Percentiles rank a stretch among this genome's conserved stretches.
Evolutionary conservation across 2,329 filamentous ascomycete species (phyloP).

Genomic region (Ophiostoma ulmi): DNA sequence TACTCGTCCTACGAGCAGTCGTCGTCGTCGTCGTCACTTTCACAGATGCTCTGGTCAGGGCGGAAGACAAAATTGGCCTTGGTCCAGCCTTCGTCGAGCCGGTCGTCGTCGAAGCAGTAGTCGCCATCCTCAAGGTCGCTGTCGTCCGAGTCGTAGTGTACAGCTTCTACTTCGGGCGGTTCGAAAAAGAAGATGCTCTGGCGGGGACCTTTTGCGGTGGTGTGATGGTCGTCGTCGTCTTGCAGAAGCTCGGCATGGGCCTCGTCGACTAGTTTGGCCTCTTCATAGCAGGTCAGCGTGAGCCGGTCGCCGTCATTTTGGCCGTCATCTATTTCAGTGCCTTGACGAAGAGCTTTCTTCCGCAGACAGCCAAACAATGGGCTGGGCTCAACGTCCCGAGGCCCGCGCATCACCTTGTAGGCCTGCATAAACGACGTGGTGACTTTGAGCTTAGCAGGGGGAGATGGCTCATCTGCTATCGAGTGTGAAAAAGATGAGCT

Average conservation of each 20-base stretch:
- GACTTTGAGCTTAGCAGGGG: slow-evolving; percentile 19
- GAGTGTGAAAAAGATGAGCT: neutral
- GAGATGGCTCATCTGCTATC: neutral
- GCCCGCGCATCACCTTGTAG: slow-evolving; percentile 36
- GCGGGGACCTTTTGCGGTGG: neutral
- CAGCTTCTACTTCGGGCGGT: neutral
- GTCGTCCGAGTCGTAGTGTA: neutral
- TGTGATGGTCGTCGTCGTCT: neutral
- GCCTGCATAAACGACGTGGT: slow-evolving; percentile 31
- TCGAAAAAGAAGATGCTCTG: slow-evolving; percentile 23
- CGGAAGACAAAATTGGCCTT: slow-evolving; percentile 18
- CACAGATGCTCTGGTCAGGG: neutral
- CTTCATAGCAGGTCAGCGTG: slow-evolving; percentile 14
- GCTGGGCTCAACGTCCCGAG: slow-evolving; percentile 28
- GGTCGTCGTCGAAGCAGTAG: slow-evolving; percentile 16
- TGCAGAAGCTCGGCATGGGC: slow-evolving; percentile 18
- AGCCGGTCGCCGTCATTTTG: slow-evolving; percentile 17
- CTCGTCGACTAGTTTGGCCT: slow-evolving; percentile 22
- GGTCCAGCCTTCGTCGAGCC: slow-evolving; percentile 22
- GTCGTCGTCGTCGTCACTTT: neutral
- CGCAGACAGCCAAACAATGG: slow-evolving; percentile 30
- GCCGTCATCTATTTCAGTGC: slow-evolving; percentile 23
- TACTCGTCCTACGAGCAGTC: slow-evolving; percentile 23
- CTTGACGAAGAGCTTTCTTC: slow-evolving; percentile 23
- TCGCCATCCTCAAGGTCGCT: slow-evolving; percentile 6